A percentile compares a stretch with the other conserved stretches of the same genome.
Evolutionary conservation across 192 early-diverging fungal species (phyloP).

Genomic region (Gonapodya prolifera): DNA sequence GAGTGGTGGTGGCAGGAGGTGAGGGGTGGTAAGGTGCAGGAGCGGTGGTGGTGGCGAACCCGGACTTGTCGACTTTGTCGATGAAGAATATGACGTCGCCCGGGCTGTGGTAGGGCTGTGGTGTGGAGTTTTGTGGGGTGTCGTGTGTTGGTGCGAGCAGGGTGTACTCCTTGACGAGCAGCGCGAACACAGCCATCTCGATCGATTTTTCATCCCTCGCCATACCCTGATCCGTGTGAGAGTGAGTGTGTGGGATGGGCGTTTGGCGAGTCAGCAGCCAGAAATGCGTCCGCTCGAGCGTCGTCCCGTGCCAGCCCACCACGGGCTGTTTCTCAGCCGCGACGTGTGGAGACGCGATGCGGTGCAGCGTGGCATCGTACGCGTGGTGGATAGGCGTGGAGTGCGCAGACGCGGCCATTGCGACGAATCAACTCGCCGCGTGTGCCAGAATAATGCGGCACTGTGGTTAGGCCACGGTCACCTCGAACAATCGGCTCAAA

Average conservation of each 20-base stretch:
- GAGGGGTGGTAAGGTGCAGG: neutral
- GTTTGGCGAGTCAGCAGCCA: neutral
- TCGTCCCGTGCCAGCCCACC: neutral
- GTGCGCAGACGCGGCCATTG: no score
- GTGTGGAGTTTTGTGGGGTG: neutral
- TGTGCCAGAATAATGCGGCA: no score
- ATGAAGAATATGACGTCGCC: neutral
- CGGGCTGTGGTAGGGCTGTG: neutral
- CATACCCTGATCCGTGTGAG: no score
- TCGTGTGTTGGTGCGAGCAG: no score
- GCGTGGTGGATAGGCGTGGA: no score
- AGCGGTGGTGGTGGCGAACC: neutral
- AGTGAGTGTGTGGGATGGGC: no score
- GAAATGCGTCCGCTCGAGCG: neutral
- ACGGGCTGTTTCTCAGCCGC: neutral
- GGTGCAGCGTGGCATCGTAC: neutral
- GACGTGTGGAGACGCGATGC: neutral
- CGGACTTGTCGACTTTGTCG: neutral
- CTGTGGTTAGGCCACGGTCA: neutral
- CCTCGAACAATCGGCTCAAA: neutral
- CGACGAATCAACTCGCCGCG: no score
- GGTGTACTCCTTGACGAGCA: neutral
- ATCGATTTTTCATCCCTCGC: no score
- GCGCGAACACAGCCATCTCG: neutral
- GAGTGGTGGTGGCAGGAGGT: neutral